Percentiles rank a stretch among this genome's conserved stretches.
phyloP scores from a whole-genome alignment of 352 stramenopile species.

The Nothophytophthora sp. region DNA sequence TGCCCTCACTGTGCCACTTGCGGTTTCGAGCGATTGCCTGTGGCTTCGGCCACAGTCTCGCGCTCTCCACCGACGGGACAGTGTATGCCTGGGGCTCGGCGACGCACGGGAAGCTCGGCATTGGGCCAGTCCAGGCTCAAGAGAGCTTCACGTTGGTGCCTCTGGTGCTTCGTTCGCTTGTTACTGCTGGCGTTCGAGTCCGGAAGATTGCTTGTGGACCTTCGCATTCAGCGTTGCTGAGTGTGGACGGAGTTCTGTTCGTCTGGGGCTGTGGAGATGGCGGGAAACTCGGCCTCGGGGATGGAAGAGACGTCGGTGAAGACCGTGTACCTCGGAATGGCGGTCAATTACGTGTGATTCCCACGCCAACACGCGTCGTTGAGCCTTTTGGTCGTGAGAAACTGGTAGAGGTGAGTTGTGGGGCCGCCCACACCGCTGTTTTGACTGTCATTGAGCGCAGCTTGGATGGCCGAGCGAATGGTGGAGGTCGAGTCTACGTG shows the following conservation, averaged over 20 bases:
- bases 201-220: slow-evolving; percentile 75
- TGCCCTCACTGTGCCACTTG: slow-evolving; percentile 39
- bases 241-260: slow-evolving; percentile 53
- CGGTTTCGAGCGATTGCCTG: slow-evolving; percentile 63
- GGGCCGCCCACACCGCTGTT: slow-evolving; percentile 60
- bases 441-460: slow-evolving; percentile 29
- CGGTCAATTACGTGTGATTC: slow-evolving; percentile 40
- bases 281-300: slow-evolving; percentile 69
- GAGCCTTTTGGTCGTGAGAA: slow-evolving; percentile 41
- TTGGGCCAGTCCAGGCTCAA: slow-evolving; percentile 37
- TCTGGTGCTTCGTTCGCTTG: slow-evolving; percentile 36
- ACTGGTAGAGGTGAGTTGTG: slow-evolving; percentile 72
- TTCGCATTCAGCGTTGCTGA: slow-evolving; percentile 75
- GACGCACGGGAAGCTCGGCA: slow-evolving; percentile 71
- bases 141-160: slow-evolving; percentile 74
- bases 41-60: slow-evolving; percentile 71
- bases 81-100: slow-evolving; percentile 79
- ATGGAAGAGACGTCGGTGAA: slow-evolving; percentile 60
- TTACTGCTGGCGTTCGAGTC: slow-evolving; percentile 28
- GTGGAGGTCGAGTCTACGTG: slow-evolving; percentile 52
- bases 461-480: slow-evolving; percentile 1
- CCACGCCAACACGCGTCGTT: slow-evolving; percentile 40
- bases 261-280: slow-evolving; percentile 78
- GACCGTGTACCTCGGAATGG: slow-evolving; percentile 62
- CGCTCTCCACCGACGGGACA: slow-evolving; percentile 57